Evolutionary conservation across 768 basidiomycete genomes (phyloP).

Genomic region (Russula virescens): DNA sequence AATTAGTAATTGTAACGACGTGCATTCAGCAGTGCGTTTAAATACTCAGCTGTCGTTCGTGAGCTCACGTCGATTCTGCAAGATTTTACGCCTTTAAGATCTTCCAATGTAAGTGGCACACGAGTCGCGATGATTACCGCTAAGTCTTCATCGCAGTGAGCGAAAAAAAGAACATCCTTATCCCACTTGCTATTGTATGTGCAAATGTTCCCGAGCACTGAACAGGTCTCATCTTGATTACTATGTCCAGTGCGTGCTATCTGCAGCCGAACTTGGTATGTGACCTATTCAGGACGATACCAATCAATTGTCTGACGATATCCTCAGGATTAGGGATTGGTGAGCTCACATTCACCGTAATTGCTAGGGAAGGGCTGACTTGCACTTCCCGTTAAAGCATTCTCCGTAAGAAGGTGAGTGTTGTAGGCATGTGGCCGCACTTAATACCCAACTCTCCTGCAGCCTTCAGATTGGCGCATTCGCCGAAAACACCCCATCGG

Average conservation of each 20-base stretch:
- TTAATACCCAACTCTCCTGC: not conserved
- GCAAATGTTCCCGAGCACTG: not conserved
- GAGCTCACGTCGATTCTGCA: not conserved
- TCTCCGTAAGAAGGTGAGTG: not conserved
- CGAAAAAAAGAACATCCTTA: slow-evolving; percentile 3
- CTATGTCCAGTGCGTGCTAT: not conserved
- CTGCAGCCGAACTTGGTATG: slow-evolving; percentile 9
- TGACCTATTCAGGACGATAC: not conserved
- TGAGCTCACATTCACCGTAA: not conserved
- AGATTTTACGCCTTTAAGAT: slow-evolving; percentile 10
- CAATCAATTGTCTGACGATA: not conserved
- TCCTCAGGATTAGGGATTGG: not conserved
- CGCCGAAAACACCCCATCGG: not conserved
- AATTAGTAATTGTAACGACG: not conserved
- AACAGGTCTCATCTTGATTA: not conserved
- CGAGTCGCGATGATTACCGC: not conserved
- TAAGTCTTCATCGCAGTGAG: slow-evolving; percentile 1
- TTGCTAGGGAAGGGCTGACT: not conserved
- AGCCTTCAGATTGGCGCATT: not conserved
- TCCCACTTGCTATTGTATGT: slow-evolving; percentile 11
- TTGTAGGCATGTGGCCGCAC: not conserved
- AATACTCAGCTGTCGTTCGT: not conserved
- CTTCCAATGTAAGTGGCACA: slow-evolving; percentile 8
- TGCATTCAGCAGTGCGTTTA: slow-evolving; percentile 13
- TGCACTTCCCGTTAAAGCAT: not conserved